phyloP scores from a whole-genome alignment of 345 rosid species.

The Gynandropsis gynandra region DNA sequence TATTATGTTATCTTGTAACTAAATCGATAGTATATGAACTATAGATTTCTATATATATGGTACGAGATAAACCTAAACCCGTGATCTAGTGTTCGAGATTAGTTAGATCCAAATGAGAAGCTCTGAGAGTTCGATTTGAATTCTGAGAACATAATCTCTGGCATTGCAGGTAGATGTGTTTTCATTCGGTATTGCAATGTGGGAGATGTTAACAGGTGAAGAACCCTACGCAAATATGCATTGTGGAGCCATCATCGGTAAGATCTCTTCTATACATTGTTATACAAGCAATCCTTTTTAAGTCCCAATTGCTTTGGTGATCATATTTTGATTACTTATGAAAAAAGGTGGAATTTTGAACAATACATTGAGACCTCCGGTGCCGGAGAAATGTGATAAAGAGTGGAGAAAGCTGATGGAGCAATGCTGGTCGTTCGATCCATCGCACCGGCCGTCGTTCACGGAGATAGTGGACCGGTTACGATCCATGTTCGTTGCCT shows the following conservation, averaged over 20 bases:
- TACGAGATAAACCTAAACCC: too few species aligned
- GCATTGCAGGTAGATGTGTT: conserved; percentile 74
- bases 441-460: conserved; percentile 63
- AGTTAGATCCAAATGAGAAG: neutral
- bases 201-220: conserved; percentile 82
- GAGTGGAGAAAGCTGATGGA: conserved; percentile 80
- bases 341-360: conserved; percentile 74
- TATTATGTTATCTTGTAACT: too few species aligned
- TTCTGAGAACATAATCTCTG: neutral
- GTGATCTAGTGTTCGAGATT: too few species aligned
- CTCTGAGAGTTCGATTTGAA: neutral
- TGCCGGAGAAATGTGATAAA: conserved; percentile 60
- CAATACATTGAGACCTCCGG: conserved; percentile 64
- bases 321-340: conserved; percentile 12
- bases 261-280: conserved; percentile 1
- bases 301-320: neutral
- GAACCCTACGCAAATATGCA: conserved; percentile 92
- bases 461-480: conserved; percentile 64
- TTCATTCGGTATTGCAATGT: conserved; percentile 80
- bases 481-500: conserved; percentile 42
- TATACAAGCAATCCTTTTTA: too few species aligned
- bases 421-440: conserved; percentile 79
- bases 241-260: conserved; percentile 94
- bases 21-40: too few species aligned
- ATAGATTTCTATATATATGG: too few species aligned